These are phyloP conservation scores for Stropharia rugosoannulata DNA, from an alignment of 768 basidiomycete species.

Conservation along the genomic window DNA sequence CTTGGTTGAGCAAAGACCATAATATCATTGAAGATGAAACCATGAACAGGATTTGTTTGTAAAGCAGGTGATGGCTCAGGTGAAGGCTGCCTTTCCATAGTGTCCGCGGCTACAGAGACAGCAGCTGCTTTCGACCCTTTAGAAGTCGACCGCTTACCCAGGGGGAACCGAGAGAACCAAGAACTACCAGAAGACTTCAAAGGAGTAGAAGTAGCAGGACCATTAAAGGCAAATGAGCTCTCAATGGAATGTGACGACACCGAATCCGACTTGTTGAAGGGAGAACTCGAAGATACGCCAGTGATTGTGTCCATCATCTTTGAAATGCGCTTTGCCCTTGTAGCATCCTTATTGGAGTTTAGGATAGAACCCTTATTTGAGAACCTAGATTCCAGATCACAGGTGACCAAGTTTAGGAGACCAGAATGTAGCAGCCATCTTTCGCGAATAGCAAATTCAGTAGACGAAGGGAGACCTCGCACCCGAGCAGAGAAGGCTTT, in stretches of 20 bases:
- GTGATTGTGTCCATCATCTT: conserved; percentile 38
- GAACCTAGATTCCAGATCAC: conserved; percentile 17
- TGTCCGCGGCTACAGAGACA: neutral
- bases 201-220: conserved; percentile 14
- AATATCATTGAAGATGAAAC: conserved; percentile 67
- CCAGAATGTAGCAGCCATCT: conserved; percentile 76
- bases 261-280: conserved; percentile 43
- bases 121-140: conserved; percentile 14
- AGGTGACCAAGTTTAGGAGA: conserved; percentile 44
- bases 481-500: conserved; percentile 61
- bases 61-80: conserved; percentile 5
- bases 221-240: neutral
- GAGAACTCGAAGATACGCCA: conserved; percentile 39
- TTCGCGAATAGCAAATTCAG: conserved; percentile 65
- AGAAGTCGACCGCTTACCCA: conserved; percentile 17
- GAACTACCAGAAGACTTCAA: conserved; percentile 14
- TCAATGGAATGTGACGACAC: conserved; percentile 27
- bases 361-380: neutral
- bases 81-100: neutral
- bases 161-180: conserved; percentile 26
- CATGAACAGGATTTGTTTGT: conserved; percentile 26
- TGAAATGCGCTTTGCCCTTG: conserved; percentile 25
- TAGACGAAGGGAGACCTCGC: conserved; percentile 51
- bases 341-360: conserved; percentile 6
- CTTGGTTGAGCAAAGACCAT: conserved; percentile 53